Base-by-base conservation (phyloP, 208 protist species). In the Leishmania arabica region DNA sequence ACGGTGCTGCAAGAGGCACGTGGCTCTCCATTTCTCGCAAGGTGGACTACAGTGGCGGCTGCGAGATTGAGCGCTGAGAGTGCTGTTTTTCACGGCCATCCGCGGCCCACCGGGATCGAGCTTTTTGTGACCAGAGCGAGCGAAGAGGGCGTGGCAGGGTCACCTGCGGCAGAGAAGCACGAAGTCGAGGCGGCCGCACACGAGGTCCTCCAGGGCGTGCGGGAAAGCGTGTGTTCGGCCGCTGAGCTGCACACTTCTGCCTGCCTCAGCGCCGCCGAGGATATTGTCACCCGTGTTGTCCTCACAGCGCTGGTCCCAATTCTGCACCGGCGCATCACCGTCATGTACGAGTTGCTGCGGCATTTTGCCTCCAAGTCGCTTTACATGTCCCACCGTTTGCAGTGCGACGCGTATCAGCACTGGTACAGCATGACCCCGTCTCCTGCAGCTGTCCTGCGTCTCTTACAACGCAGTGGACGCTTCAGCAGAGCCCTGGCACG, bases 321-420 rank as follows among this genome's bases (percentile, higher is more conserved):
- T 17, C 86, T 95, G 27, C 86, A 92, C 66, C 91, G 88, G 0
- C 90, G 91, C 68, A 92, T 91, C 78, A 80, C 85, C 42, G 86
- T 92, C 40, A 90, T 95, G 86, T 95, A 95, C 80, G 93, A 95
- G 80, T 80, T 95, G 56, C 84, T 96, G 66, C 93, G 90, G 27
- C 76, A 93, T 78, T 83, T 89, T 60, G 78, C 89, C 56, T 84
- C 88, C 42, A 86, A 86, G 65, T 86, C 83, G 1, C 76, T 96
- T 17, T 88, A 86, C 49, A 56, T 80, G 15, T 86, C 88, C 0
- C 82, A 95, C 83, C 82, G 86, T 1, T 62, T 69, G n/a, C 80
- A 90, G 68, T 77, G 90, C 64, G 69, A 74, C 40, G 71, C 86
- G 49, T 95, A 95, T 76, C 85, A 79, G 74, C 74, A 84, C 31